phyloP scores from a whole-genome alignment of 106 monocot species.

The Allium sativum region DNA sequence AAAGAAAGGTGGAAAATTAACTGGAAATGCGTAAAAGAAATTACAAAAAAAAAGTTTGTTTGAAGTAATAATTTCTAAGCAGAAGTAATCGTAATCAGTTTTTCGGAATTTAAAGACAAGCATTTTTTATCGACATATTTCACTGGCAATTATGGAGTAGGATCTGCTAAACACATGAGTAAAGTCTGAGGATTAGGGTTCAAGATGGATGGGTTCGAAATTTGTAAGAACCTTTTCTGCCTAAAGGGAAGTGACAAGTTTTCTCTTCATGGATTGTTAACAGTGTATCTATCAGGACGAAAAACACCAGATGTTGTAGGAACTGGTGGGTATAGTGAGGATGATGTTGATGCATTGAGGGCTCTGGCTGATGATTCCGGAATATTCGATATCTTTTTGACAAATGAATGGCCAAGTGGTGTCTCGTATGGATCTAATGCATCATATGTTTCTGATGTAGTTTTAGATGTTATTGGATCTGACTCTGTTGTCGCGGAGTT shows the following conservation, averaged over 20 bases:
- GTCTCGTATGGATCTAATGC: slow-evolving; percentile 44
- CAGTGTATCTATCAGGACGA: slow-evolving; percentile 74
- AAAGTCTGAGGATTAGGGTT: slow-evolving; percentile 35
- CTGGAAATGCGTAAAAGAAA: no score
- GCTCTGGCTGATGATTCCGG: slow-evolving; percentile 70
- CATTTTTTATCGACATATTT: slow-evolving; percentile 97
- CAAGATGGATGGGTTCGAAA: slow-evolving; percentile 52
- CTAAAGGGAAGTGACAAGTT: slow-evolving; percentile 60
- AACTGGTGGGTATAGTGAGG: slow-evolving; percentile 48
- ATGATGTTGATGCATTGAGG: slow-evolving; percentile 81
- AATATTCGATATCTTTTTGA: slow-evolving; percentile 71
- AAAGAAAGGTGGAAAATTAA: no score
- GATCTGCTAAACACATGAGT: slow-evolving; percentile 23
- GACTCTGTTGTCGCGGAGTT: slow-evolving; percentile 56
- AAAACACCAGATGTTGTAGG: slow-evolving; percentile 14
- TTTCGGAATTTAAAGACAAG: no score
- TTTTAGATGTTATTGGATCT: slow-evolving; percentile 38
- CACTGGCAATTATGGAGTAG: slow-evolving; percentile 73
- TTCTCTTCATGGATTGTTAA: slow-evolving; percentile 35
- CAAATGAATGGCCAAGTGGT: slow-evolving; percentile 95
- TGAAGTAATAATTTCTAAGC: no score
- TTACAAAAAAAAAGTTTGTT: no score
- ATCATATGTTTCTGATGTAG: slow-evolving; percentile 24
- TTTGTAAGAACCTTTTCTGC: slow-evolving; percentile 77
- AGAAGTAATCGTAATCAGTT: no score